Evolutionary conservation across 2,329 filamentous ascomycete species (phyloP), one percentile per base, ranked within the genome.

Genomic region (Trichoderma cornu-damae): DNA sequence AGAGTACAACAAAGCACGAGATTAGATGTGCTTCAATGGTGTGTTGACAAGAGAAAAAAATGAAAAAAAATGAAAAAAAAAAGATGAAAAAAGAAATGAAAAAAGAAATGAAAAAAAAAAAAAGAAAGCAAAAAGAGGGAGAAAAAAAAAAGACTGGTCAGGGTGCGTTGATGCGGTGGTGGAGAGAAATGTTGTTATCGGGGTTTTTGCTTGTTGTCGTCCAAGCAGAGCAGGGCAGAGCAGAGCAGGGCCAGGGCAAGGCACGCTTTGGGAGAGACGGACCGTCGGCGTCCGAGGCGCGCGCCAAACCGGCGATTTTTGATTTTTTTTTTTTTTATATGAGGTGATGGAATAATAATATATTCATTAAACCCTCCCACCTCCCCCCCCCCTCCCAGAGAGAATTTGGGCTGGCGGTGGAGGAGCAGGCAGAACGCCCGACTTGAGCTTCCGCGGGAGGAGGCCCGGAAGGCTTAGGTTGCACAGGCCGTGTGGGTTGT

Each of bases 241-340:
- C 44, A 37, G 32, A 24, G 22, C n/a, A n/a, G 51, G n/a, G 18
- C 32, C 11, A 18, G 40, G 28, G 22, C 20, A 16, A 44, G n/a
- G n/a, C n/a, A 46, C 30, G 30, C 24, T 26, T 12, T 30, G 51
- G 51, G 47, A 16, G 34, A 46, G 37, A 49, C 54, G 54, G 46
- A 50, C 38, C 46, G 54, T 51, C 54, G 54, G 54, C 20, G 30
- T 35, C 54, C 30, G 30, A 43, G 30, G 12, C 30, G 46, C 37
- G 54, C 54, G 54, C 54, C 43, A 56, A n/a, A 28, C 18, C 37
- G 16, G 53, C 44, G 53, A 32, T 42, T 35, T 18, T 30, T n/a
- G n/a, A n/a, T n/a, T n/a, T n/a, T n/a, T n/a, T n/a, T n/a, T n/a
- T n/a, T n/a, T n/a, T n/a, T n/a, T n/a, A n/a, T n/a, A n/a, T n/a